A percentile compares a stretch with the other conserved stretches of the same genome.
These are phyloP conservation scores for Kuraishia ogatae DNA, from an alignment of 805 yeast genomes.

Conservation along the genomic window DNA sequence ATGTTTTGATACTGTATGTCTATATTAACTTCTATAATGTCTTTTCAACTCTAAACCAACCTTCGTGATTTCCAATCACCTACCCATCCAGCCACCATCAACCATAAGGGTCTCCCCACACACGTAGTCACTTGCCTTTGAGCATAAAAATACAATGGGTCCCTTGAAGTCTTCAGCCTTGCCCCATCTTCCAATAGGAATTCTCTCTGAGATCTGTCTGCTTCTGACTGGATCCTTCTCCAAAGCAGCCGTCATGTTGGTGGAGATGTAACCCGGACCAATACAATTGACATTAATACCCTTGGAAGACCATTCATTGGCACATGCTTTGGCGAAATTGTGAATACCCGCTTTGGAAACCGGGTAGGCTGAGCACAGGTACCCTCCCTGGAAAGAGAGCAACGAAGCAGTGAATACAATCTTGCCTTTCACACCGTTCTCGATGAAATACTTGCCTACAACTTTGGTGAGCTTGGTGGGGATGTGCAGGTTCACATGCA, in stretches of 20 bases:
- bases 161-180: slow-evolving; percentile 38
- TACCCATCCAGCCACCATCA: slow-evolving; percentile 38
- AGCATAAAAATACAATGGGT: slow-evolving; percentile 32
- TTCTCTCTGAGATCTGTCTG: slow-evolving; percentile 24
- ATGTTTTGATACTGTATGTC: too few species aligned
- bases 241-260: slow-evolving; percentile 32
- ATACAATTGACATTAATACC: slow-evolving; percentile 40
- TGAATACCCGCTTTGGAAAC: slow-evolving; percentile 33
- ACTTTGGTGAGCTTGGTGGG: slow-evolving; percentile 28
- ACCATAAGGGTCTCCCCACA: slow-evolving; percentile 43
- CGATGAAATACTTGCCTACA: slow-evolving; percentile 28
- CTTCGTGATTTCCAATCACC: background rate
- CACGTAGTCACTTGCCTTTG: slow-evolving; percentile 41
- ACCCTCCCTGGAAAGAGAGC: slow-evolving; percentile 31
- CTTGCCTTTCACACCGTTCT: slow-evolving; percentile 24
- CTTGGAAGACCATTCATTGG: slow-evolving; percentile 35
- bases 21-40: too few species aligned
- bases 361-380: slow-evolving; percentile 27
- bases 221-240: slow-evolving; percentile 17
- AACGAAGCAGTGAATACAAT: slow-evolving; percentile 34
- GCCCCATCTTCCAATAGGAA: slow-evolving; percentile 43
- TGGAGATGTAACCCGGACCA: slow-evolving; percentile 41
- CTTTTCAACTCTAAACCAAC: too few species aligned
- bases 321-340: slow-evolving; percentile 26
- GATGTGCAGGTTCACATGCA: slow-evolving; percentile 31